phyloP scores from a whole-genome alignment of 1,284 basidiomycete genomes.

The Ceratobasidium theobromae region DNA sequence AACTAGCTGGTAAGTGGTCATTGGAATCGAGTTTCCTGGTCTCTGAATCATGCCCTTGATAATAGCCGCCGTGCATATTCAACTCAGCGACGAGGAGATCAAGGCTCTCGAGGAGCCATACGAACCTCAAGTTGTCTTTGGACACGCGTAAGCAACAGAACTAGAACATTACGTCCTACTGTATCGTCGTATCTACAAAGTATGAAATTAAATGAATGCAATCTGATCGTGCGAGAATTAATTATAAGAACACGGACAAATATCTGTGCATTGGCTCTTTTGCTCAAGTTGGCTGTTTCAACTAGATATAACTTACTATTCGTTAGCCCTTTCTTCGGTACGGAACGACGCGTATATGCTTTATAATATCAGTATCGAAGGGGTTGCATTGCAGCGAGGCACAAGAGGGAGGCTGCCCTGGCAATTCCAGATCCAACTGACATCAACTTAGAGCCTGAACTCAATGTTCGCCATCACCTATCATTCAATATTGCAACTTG shows the following conservation, averaged over 20 bases:
- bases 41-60: neutral
- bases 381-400: too few species aligned
- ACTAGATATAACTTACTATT: too few species aligned
- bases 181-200: too few species aligned
- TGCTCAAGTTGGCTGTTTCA: neutral
- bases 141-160: constrained; percentile 33
- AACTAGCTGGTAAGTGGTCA: constrained; percentile 13
- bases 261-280: neutral
- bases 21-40: neutral
- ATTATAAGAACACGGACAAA: neutral
- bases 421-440: too few species aligned
- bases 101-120: constrained; percentile 45
- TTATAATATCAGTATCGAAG: too few species aligned
- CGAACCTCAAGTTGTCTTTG: constrained; percentile 39
- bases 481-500: too few species aligned
- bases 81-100: constrained; percentile 45
- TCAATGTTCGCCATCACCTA: too few species aligned
- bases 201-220: too few species aligned
- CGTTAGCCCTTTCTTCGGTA: too few species aligned
- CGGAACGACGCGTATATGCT: too few species aligned
- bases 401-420: too few species aligned
- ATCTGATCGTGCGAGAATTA: too few species aligned
- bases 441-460: neutral
- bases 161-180: neutral
- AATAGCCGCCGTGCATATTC: constrained; percentile 37